phyloP scores from a whole-genome alignment of 2,329 filamentous ascomycete genomes.

The Tolypocladium inflatum region DNA sequence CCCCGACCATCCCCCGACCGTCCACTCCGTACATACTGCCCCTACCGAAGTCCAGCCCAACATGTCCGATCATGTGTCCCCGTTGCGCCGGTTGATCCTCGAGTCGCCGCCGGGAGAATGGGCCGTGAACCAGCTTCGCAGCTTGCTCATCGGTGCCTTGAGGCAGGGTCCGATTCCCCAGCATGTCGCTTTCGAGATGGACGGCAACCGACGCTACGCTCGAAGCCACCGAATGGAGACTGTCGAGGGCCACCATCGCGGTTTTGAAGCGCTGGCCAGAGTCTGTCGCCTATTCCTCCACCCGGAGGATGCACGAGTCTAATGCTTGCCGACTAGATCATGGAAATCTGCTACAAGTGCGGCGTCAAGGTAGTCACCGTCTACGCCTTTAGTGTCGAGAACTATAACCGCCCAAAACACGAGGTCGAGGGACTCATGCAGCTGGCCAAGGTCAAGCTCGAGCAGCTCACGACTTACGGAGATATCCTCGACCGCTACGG shows the following conservation, averaged over 20 bases:
- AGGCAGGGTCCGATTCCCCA: slow-evolving; percentile 86
- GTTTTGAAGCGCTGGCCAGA: slow-evolving; percentile 86
- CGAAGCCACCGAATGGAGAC: slow-evolving; percentile 88
- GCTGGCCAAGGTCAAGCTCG: slow-evolving; percentile 90
- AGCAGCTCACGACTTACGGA: slow-evolving; percentile 85
- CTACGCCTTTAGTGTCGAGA: slow-evolving; percentile 98
- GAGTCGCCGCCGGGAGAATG: slow-evolving; percentile 89
- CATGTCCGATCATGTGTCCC: slow-evolving; percentile 46
- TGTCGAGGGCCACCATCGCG: slow-evolving; percentile 88
- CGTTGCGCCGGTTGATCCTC: slow-evolving; percentile 59
- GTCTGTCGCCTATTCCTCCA: slow-evolving; percentile 14
- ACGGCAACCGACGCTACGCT: slow-evolving; percentile 91
- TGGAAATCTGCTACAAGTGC: slow-evolving; percentile 97
- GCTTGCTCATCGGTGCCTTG: slow-evolving; percentile 79
- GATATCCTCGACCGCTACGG: slow-evolving; percentile 90
- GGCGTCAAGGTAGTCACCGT: slow-evolving; percentile 96
- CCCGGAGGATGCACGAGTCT: slow-evolving; percentile 1
- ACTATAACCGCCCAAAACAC: slow-evolving; percentile 94
- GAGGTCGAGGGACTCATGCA: slow-evolving; percentile 97
- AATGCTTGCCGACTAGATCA: slow-evolving; percentile 47
- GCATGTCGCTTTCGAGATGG: slow-evolving; percentile 99
- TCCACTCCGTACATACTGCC: neutral
- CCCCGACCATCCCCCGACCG: neutral
- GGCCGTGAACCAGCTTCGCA: slow-evolving; percentile 67
- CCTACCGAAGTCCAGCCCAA: neutral